Conservation (phyloP, 805 yeast species). For the Kluyveromyces siamensis region DNA sequence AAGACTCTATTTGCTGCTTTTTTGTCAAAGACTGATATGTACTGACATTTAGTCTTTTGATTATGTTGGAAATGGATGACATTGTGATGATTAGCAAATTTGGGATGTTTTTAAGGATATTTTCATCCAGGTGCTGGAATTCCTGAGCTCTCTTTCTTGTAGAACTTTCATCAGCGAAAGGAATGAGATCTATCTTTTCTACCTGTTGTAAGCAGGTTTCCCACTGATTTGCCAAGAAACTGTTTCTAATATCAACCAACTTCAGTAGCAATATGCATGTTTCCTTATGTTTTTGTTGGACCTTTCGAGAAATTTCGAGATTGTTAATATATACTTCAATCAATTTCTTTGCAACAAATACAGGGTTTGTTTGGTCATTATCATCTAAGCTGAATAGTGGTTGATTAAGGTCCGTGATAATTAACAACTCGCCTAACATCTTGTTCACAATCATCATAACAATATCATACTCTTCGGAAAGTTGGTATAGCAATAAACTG, state of each 20-base stretch:
- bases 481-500: constrained; percentile 75
- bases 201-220: constrained; percentile 47
- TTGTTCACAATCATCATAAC: constrained; percentile 69
- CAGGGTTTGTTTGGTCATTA: constrained; percentile 36
- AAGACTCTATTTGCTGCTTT: constrained; percentile 44
- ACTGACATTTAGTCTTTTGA: constrained; percentile 33
- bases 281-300: constrained; percentile 47
- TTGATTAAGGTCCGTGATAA: constrained; percentile 59
- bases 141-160: constrained; percentile 66
- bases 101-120: constrained; percentile 72
- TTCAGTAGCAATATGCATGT: constrained; percentile 57
- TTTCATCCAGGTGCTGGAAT: constrained; percentile 53
- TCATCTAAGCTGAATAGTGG: constrained; percentile 35
- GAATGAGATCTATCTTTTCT: constrained; percentile 55
- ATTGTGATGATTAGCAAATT: constrained; percentile 69
- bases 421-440: constrained; percentile 67
- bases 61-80: constrained; percentile 60
- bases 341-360: constrained; percentile 30
- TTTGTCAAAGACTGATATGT: constrained; percentile 38
- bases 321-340: constrained; percentile 39
- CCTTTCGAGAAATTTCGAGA: constrained; percentile 47
- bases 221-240: constrained; percentile 49
- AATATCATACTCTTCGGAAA: constrained; percentile 78
- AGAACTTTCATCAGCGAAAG: constrained; percentile 46
- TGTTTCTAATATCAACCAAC: constrained; percentile 58